phyloP scores from a whole-genome alignment of 2,329 filamentous ascomycete genomes.

The Xylariales sp. region DNA sequence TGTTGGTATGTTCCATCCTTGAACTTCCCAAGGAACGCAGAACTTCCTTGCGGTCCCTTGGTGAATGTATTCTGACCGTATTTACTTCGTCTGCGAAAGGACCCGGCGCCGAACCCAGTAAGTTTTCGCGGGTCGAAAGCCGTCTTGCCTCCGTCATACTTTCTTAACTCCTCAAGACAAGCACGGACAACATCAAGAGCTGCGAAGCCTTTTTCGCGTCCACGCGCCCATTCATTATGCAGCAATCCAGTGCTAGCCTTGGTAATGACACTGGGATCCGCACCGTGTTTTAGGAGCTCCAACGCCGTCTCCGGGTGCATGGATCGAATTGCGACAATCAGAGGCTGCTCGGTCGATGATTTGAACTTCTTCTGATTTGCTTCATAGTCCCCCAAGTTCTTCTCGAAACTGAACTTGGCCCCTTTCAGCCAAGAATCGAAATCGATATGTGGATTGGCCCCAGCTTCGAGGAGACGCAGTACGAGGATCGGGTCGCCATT shows the following conservation, averaged over 20 bases:
- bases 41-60: conserved; percentile 30
- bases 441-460: conserved; percentile 54
- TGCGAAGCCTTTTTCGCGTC: conserved; percentile 36
- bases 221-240: conserved; percentile 24
- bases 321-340: conserved; percentile 57
- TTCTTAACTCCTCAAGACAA: conserved; percentile 44
- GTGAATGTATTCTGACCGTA: not conserved
- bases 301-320: conserved; percentile 43
- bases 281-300: conserved; percentile 58
- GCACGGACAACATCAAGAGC: conserved; percentile 57
- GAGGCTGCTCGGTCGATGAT: conserved; percentile 53
- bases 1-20: conserved; percentile 55
- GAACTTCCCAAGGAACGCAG: conserved; percentile 50
- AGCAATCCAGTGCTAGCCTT: conserved; percentile 31
- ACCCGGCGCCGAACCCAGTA: conserved; percentile 9
- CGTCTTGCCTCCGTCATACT: conserved; percentile 34
- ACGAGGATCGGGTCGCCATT: conserved; percentile 48
- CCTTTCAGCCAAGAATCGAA: conserved; percentile 62
- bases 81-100: too few relatives aligned
- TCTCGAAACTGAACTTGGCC: conserved; percentile 11
- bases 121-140: conserved; percentile 14
- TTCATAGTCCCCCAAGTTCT: conserved; percentile 28
- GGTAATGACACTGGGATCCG: conserved; percentile 59
- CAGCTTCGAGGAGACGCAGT: conserved; percentile 57
- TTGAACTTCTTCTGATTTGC: conserved; percentile 45